Base-by-base conservation (phyloP, 345 rosid species). In the Salix purpurea region DNA sequence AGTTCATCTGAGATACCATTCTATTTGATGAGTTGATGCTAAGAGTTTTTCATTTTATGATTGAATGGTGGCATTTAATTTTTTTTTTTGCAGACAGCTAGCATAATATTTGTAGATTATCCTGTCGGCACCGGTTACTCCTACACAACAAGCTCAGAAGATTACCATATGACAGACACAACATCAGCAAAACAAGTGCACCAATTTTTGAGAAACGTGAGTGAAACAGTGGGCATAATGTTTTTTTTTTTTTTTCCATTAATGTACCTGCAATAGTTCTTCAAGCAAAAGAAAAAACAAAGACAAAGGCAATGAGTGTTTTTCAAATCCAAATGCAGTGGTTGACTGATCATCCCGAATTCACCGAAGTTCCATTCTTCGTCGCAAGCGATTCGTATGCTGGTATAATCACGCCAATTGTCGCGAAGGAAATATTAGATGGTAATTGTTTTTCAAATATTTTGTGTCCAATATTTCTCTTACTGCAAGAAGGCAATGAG, bases 101-200 rank as follows among this genome's bases (percentile, higher is more conserved):
- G 78, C 39, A 69, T 79, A 60, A 79, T 79, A 69, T 74, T 69
- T 24, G 1, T 79, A 11, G 82, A 79, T 46, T 61, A 74, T 24
- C 82, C 82, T 44, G 78, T 79, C 28, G 71, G 82, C 12, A 1
- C 78, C 19, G 78, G 82, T 50, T 79, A 58, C 34, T 79, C 82
- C 19, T 79, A 74, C 50, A 42, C 78, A 48, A 79, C 74, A 62
- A 46, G 15, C 11, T 52, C 74, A 1, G 67, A 52, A 69, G 74
- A 54, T 24, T 64, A 46, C 71, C 19, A 19, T 37, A 39, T 61
- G 11, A 44, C 82, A 34, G 82, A 79, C 58, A 60, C 56, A 11
- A 18, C 50, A 64, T 68, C 71, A 7, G 70, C 19, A 24, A 39
- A 21, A 2, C 78, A 74, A 18, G 21, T 21, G 12, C 58, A 79